Base-by-base conservation (phyloP, 106 monocot genomes). In the Amphibolis antarctica region DNA sequence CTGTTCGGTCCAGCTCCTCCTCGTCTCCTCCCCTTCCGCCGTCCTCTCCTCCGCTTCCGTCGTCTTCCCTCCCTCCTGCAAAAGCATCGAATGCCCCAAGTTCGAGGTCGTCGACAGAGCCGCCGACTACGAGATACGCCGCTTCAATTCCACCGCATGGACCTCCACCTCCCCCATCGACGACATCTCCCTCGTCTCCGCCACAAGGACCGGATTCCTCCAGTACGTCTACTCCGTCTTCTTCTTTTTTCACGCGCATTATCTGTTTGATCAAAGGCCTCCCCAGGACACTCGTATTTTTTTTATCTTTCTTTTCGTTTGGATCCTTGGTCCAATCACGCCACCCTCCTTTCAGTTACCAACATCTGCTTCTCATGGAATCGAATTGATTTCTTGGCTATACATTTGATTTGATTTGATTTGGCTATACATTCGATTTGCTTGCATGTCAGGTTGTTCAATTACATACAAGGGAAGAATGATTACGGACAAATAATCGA, bases 111-210 rank as follows among this genome's bases (percentile, higher is more conserved):
- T 92, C 45, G 84, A 68, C 65, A 54, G 46, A 20, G 84, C 75
- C 18, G 76, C 82, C 20, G 92, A 84, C 9, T 92, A 70, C 73
- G 84, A 92, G 78, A 84, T 92, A 62, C 81, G 92, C 11, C 72
- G 81, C n/a, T 92, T 82, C 80, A 80, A 76, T 44, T 78, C 74
- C 22, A 59, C 77, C 9, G 65, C 24, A 45, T 88, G 92, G 92
- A 72, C 67, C 43, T 85, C 92, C 27, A 85, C 82, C 24, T 28
- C 62, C 1, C 23, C 75, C 28, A 88, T 88, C 31, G 77, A 82
- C 6, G 82, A 92, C 63, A 77, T 88, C 71, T 92, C 92, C 48
- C 64, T 92, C n/a, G 82, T 82, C 28, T 66, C 31, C 15, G 92
- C 88, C 75, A 88, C 84, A 12, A 45, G 80, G 17, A 60, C 73